Base-by-base conservation (phyloP, 495 filamentous ascomycete genomes). In the Daldinia grandis region DNA sequence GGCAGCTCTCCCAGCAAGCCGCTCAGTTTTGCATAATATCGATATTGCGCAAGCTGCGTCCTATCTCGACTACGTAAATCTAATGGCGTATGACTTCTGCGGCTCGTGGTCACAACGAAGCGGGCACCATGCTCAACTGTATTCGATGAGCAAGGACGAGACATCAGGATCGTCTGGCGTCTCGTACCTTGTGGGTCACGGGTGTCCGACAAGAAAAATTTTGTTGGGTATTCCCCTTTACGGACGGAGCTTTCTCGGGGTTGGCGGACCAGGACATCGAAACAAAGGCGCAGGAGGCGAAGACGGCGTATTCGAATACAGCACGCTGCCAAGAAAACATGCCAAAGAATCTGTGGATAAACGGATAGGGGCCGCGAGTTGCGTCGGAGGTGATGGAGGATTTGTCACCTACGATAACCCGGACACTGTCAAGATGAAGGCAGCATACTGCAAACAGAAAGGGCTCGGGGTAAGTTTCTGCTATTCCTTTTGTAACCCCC, bases 321-420 rank as follows among this genome's bases (percentile, higher is more conserved):
- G 83, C 69, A 85, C 91, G 37, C 81, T 97, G 7, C 93, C 94
- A 5, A 82, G 93, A 21, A 87, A 89, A 4, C 91, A 88, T 9
- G 78, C 79, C n/a, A 84, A 87, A 73, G 92, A 96, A 73, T 79
- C 86, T 44, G 85, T 93, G 42, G 93, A 97, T 78, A 83, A 84
- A 40, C 77, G 87, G 17, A 73, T 78, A 27, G 82, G 86, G 8
- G 92, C 94, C 10, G 92, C 93, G 5, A 93, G 87, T 64, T 97
- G 92, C 70, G 79, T 90, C 12, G 93, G 93, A 21, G 89, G 85
- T 2, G 93, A 95, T 79, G 94, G 92, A 2, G 94, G 92, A 0
- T 97, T 94, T 73, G 88, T 97, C 28, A 92, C 87, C 6, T 97
- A 96, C 76, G 94, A 97, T 76, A 94, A 93, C 66, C 89, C 90